These are phyloP conservation scores for Euphorbia tirucalli DNA, from an alignment of 345 rosid species.

Conservation along the genomic window DNA sequence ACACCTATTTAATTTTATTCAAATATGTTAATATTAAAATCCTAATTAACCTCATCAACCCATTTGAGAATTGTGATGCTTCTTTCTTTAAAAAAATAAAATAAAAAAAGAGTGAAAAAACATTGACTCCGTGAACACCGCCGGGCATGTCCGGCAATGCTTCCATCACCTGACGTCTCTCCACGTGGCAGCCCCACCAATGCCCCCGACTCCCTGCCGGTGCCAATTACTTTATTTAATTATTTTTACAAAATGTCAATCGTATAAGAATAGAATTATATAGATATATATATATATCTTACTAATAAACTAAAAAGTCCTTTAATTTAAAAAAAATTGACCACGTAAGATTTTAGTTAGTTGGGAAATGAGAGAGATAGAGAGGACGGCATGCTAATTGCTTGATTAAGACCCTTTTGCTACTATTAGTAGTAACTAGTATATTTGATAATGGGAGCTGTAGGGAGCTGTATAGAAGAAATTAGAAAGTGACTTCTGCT, in stretches of 20 bases:
- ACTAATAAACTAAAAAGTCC: background rate
- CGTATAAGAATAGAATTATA: background rate
- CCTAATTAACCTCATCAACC: too few species aligned
- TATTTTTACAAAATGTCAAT: slow-evolving; percentile 11
- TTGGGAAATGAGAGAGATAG: slow-evolving; percentile 23
- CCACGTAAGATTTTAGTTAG: slow-evolving; percentile 18
- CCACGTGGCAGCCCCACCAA: slow-evolving; percentile 44
- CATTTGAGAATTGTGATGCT: too few species aligned
- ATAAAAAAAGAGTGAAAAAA: background rate
- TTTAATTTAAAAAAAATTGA: background rate
- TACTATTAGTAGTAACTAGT: background rate
- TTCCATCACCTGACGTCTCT: slow-evolving; percentile 24
- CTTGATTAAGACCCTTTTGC: slow-evolving; percentile 11
- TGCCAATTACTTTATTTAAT: slow-evolving; percentile 13
- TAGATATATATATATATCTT: background rate
- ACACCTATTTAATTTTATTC: too few species aligned
- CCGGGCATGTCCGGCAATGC: slow-evolving; percentile 30
- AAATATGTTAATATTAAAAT: too few species aligned
- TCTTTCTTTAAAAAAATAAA: background rate
- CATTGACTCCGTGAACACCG: slow-evolving; percentile 29
- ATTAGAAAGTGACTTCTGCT: slow-evolving; percentile 59
- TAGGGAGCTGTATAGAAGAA: slow-evolving; percentile 54
- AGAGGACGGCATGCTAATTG: slow-evolving; percentile 21
- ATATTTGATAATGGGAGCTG: background rate
- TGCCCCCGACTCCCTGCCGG: slow-evolving; percentile 26